A percentile compares a stretch with the other conserved stretches of the same genome.
These are phyloP conservation scores for Acidomyces sp. DNA, from an alignment of 495 filamentous ascomycete species.

Conservation along the genomic window DNA sequence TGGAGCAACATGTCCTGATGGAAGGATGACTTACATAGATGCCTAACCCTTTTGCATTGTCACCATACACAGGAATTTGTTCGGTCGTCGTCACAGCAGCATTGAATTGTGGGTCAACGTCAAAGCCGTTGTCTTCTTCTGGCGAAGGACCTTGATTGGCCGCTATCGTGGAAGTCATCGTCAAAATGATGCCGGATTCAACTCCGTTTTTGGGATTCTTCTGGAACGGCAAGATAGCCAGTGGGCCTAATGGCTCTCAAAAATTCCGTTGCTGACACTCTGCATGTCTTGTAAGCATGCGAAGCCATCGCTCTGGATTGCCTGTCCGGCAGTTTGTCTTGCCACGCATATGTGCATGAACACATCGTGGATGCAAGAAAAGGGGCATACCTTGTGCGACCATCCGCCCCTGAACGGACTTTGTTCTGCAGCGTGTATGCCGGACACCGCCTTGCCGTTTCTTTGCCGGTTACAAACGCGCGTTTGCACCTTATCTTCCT, in stretches of 20 bases:
- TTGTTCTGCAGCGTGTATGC: conserved; percentile 4
- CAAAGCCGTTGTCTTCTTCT: conserved; percentile 15
- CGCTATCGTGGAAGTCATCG: conserved; percentile 11
- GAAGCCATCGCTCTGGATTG: conserved; percentile 2
- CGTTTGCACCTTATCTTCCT: neutral
- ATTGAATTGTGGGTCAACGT: conserved; percentile 15
- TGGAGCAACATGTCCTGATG: neutral
- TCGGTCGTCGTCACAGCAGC: conserved; percentile 9
- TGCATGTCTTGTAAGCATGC: conserved; percentile 21
- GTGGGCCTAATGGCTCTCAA: neutral
- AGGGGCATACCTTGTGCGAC: conserved; percentile 18
- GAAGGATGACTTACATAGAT: conserved; percentile 11
- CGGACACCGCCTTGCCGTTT: neutral
- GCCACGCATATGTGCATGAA: conserved; percentile 14
- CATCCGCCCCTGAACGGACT: conserved; percentile 9
- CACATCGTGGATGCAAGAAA: neutral
- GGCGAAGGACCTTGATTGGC: neutral
- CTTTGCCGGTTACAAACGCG: conserved; percentile 8
- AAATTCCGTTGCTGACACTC: conserved; percentile 4
- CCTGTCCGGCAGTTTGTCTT: conserved; percentile 8
- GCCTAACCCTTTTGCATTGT: conserved; percentile 14
- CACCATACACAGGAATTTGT: conserved; percentile 9
- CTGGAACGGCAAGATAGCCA: neutral
- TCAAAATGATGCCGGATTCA: conserved; percentile 1
- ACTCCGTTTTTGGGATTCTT: neutral